phyloP scores from a whole-genome alignment of 176 grass and related monocot genomes.

The Eragrostis nindensis region DNA sequence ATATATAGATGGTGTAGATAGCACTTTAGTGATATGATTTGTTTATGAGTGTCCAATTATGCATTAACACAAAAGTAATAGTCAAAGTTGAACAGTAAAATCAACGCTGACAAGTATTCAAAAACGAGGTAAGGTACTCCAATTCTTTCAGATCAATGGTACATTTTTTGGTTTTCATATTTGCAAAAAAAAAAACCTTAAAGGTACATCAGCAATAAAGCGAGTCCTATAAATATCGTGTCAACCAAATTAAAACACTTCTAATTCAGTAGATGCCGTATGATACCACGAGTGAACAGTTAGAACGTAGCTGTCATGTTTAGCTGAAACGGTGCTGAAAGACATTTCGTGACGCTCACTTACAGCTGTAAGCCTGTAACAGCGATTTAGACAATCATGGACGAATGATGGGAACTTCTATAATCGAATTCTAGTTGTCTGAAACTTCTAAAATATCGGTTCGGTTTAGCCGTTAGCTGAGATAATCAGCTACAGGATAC shows the following conservation, averaged over 20 bases:
- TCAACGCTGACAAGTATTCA: no score
- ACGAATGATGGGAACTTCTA: constrained; percentile 17
- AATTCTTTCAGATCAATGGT: background rate
- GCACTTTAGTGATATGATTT: no score
- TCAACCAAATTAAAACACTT: background rate
- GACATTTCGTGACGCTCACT: constrained; percentile 19
- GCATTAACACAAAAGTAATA: no score
- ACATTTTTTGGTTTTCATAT: no score
- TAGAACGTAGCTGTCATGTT: constrained; percentile 42
- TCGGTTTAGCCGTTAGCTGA: constrained; percentile 18
- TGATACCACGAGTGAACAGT: constrained; percentile 17
- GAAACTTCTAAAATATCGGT: constrained; percentile 5
- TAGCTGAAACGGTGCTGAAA: constrained; percentile 11
- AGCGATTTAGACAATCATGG: constrained; percentile 7
- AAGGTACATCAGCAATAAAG: background rate
- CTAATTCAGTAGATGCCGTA: background rate
- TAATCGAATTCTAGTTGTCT: constrained; percentile 2
- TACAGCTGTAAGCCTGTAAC: constrained; percentile 54
- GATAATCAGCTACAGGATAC: constrained; percentile 39
- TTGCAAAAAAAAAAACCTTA: background rate
- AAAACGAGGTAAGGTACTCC: no score
- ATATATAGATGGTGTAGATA: no score
- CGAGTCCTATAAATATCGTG: background rate
- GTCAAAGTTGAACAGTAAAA: no score
- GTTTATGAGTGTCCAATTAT: no score